Base-by-base conservation (phyloP, 1,139 yeast species). In the Barnettozyma hawaiiensis region DNA sequence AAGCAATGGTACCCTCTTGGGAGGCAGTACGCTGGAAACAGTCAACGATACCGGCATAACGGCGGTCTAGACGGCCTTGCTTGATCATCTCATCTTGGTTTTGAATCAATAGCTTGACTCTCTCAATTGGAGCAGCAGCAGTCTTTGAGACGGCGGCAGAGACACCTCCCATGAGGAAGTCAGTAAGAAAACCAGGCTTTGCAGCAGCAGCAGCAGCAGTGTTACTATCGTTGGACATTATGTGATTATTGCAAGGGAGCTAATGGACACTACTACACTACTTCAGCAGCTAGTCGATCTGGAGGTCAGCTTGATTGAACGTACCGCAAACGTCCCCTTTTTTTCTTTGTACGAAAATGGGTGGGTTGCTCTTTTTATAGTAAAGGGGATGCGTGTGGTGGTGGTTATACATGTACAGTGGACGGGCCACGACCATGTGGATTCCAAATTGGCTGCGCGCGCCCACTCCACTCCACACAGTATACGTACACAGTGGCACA, bases 121-220 rank as follows among this genome's bases (percentile, higher is more conserved):
- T 78, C 75, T 81, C 89, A 62, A 81, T 81, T 69, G 89, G 89
- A 58, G 89, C 89, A 58, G 89, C 89, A 52, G 85, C 86, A 50
- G 89, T 81, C 79, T 81, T 81, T 54, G 87, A 78, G 70, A 81
- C 81, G 59, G 89, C 89, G 69, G 89, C 89, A 65, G 89, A 80
- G 54, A 81, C 84, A 77, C 89, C 87, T 64, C 86, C 87, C 86
- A 81, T 78, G 66, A 78, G 60, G 74, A 78, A 78, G 66, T 78
- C 82, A 64, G 71, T 57, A 61, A 76, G 59, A 55, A 49, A 44
- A 58, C 54, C 49, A 48, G 50, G 44, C 36, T 31, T 37, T 24
- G 44, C 35, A 23, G 43, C 12, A 14, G 21, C 21, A 20, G 18
- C 16, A n/a, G 35, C 21, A 16, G 34, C 33, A 7, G 20, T 14